These are phyloP conservation scores for Poronia punctata DNA, from an alignment of 495 filamentous ascomycete species.

Conservation along the genomic window DNA sequence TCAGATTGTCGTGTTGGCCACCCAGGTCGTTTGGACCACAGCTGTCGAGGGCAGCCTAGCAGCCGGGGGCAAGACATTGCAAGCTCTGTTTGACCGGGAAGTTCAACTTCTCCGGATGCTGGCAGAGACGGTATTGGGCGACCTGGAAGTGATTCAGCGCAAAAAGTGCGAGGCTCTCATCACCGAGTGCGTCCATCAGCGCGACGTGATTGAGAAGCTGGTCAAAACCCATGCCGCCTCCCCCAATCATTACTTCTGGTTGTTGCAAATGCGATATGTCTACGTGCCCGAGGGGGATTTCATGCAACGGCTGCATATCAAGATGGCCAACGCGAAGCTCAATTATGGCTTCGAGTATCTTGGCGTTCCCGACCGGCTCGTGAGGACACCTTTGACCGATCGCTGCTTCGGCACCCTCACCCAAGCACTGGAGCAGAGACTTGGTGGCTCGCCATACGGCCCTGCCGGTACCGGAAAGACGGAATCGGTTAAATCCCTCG, in stretches of 20 bases:
- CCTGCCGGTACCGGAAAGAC: constrained; percentile 99
- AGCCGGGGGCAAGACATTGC: constrained; percentile 60
- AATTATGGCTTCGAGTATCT: constrained; percentile 98
- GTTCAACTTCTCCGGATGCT: constrained; percentile 75
- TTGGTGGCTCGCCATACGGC: constrained; percentile 95
- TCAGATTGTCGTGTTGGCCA: constrained; percentile 91
- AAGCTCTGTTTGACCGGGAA: constrained; percentile 62
- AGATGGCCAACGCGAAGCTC: constrained; percentile 94
- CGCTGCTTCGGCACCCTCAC: constrained; percentile 96
- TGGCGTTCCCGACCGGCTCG: constrained; percentile 89
- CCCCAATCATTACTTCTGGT: constrained; percentile 84
- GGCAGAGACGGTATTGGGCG: constrained; percentile 81
- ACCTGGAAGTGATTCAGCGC: constrained; percentile 75
- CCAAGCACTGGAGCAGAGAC: constrained; percentile 86
- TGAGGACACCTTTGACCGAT: constrained; percentile 92
- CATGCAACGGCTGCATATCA: constrained; percentile 77
- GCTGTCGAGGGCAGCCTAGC: constrained; percentile 68
- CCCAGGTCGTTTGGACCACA: constrained; percentile 90
- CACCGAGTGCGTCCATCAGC: constrained; percentile 96
- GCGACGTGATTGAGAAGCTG: constrained; percentile 82
- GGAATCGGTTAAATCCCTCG: constrained; percentile 95
- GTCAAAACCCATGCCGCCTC: constrained; percentile 64
- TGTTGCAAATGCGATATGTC: constrained; percentile 96
- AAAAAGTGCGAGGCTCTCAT: constrained; percentile 99
- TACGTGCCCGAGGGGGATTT: constrained; percentile 76